These are phyloP conservation scores for Pleoardoris graminearum DNA, from an alignment of 2,329 filamentous ascomycete species.

Conservation along the genomic window DNA sequence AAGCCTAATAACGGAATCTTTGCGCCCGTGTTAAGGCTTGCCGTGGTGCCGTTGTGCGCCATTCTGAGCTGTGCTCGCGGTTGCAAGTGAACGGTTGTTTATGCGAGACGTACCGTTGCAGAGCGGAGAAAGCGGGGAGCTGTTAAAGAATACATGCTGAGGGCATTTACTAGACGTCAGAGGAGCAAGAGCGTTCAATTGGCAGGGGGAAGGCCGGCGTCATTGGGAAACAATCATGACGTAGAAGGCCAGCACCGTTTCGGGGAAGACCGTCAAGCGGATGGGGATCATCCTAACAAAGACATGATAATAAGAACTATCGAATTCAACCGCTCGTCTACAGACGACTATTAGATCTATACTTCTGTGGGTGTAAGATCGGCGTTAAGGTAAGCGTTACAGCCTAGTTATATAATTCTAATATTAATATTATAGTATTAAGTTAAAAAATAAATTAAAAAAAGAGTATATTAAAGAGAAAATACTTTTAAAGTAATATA, in stretches of 20 bases:
- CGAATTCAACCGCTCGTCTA: too few relatives aligned
- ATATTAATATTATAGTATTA: too few relatives aligned
- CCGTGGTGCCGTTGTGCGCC: slow-evolving; percentile 42
- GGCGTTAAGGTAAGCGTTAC: too few relatives aligned
- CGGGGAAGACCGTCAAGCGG: neutral
- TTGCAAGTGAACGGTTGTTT: slow-evolving; percentile 11
- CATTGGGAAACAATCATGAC: neutral
- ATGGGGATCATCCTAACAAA: too few relatives aligned
- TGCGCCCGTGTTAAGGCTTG: slow-evolving; percentile 65
- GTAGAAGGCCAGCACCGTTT: neutral
- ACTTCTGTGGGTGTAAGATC: too few relatives aligned
- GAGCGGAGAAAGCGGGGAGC: slow-evolving; percentile 10
- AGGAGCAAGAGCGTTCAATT: neutral
- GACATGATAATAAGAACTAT: too few relatives aligned
- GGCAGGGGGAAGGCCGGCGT: neutral
- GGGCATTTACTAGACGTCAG: neutral
- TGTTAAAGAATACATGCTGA: slow-evolving; percentile 12
- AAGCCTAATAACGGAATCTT: slow-evolving; percentile 75
- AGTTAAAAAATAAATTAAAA: too few relatives aligned
- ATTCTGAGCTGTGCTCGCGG: slow-evolving; percentile 21
- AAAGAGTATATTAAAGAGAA: too few relatives aligned
- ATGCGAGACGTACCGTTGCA: slow-evolving; percentile 11
- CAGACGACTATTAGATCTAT: too few relatives aligned
- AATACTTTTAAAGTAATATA: too few relatives aligned
- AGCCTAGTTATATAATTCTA: too few relatives aligned